Evolutionary conservation across 345 rosid genomes (phyloP).

Genomic region (Linum trigynum): DNA sequence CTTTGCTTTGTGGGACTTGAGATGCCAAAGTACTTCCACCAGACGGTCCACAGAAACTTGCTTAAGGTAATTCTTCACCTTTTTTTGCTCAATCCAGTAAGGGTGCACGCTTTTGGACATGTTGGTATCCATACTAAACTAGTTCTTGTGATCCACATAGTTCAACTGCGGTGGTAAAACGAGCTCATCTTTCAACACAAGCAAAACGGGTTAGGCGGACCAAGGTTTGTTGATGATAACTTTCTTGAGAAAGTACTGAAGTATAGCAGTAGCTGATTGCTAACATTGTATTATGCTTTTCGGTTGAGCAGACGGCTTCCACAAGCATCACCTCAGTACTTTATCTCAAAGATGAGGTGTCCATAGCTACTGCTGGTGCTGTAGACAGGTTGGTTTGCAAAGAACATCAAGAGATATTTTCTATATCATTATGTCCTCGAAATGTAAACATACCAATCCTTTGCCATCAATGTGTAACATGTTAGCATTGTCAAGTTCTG

Average conservation of each 20-base stretch:
- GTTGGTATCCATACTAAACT: not conserved
- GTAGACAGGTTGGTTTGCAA: slow-evolving; percentile 52
- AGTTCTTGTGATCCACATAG: slow-evolving; percentile 22
- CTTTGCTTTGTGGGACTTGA: slow-evolving; percentile 86
- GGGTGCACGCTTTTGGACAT: not conserved
- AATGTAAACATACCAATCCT: not conserved
- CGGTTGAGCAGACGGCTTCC: slow-evolving; percentile 77
- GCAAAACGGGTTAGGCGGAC: slow-evolving; percentile 48
- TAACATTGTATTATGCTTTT: slow-evolving; percentile 14
- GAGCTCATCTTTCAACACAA: slow-evolving; percentile 70
- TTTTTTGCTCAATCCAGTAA: not conserved
- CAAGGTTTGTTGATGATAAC: slow-evolving; percentile 42
- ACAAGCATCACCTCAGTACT: slow-evolving; percentile 89
- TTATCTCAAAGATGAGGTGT: slow-evolving; percentile 68
- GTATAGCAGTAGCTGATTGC: slow-evolving; percentile 15
- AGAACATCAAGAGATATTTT: slow-evolving; percentile 2
- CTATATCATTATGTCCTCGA: not conserved
- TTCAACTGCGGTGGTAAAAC: slow-evolving; percentile 52
- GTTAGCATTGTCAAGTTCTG: slow-evolving; percentile 72
- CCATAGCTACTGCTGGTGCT: slow-evolving; percentile 85
- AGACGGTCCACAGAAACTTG: slow-evolving; percentile 25
- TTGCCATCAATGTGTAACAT: slow-evolving; percentile 1
- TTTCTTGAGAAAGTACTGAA: slow-evolving; percentile 2
- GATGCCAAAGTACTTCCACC: slow-evolving; percentile 42
- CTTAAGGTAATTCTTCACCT: slow-evolving; percentile 27